These are phyloP conservation scores for Pichia sp. DNA, from an alignment of 1,139 yeast species.

Conservation along the genomic window DNA sequence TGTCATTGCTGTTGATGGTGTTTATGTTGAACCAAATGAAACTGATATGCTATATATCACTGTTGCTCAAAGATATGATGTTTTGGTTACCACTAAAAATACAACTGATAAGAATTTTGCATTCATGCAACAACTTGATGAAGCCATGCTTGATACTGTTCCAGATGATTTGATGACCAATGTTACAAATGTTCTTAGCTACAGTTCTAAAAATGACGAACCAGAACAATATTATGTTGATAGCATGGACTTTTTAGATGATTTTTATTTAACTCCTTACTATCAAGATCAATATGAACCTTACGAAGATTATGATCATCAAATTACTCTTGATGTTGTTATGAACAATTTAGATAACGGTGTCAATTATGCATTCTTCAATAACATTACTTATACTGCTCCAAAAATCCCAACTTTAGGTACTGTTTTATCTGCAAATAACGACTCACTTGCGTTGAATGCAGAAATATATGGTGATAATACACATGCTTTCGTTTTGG, in stretches of 20 bases:
- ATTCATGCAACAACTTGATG: slow-evolving; percentile 70
- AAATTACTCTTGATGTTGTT: slow-evolving; percentile 53
- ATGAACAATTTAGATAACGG: slow-evolving; percentile 83
- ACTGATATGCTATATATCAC: slow-evolving; percentile 54
- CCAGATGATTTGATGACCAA: slow-evolving; percentile 60
- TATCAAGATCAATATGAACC: slow-evolving; percentile 35
- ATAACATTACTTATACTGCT: slow-evolving; percentile 63
- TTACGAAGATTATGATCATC: slow-evolving; percentile 58
- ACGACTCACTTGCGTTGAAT: slow-evolving; percentile 47
- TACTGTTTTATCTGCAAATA: slow-evolving; percentile 56
- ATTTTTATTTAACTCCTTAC: slow-evolving; percentile 54
- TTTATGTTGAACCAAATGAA: slow-evolving; percentile 47
- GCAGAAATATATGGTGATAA: slow-evolving; percentile 67
- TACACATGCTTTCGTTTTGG: slow-evolving; percentile 65
- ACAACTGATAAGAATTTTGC: slow-evolving; percentile 57
- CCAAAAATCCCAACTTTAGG: slow-evolving; percentile 81
- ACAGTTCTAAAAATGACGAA: slow-evolving; percentile 36
- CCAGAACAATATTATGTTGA: slow-evolving; percentile 44
- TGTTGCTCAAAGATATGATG: slow-evolving; percentile 72
- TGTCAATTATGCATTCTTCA: slow-evolving; percentile 84
- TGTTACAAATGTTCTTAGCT: slow-evolving; percentile 64
- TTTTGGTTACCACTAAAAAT: slow-evolving; percentile 62
- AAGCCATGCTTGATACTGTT: slow-evolving; percentile 65
- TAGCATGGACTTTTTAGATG: slow-evolving; percentile 44
- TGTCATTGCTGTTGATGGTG: slow-evolving; percentile 77